Conservation (phyloP, 768 basidiomycete genomes). For the Sutorius australiensis region DNA sequence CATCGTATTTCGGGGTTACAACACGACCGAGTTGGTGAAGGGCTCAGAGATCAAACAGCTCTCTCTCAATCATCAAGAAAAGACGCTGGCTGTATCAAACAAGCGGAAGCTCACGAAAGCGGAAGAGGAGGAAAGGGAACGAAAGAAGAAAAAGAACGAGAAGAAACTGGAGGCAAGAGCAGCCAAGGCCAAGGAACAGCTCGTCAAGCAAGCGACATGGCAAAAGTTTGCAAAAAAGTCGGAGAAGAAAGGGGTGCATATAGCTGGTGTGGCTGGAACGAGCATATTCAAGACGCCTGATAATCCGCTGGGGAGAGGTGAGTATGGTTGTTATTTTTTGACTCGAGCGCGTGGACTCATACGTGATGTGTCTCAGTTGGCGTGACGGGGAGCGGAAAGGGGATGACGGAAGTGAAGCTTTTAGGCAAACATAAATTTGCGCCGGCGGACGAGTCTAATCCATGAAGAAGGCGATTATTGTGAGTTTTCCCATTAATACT, state of each 20-base stretch:
- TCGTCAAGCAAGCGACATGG: slow-evolving; percentile 80
- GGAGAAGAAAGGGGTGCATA: slow-evolving; percentile 88
- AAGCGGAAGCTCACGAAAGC: slow-evolving; percentile 78
- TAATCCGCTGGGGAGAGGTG: slow-evolving; percentile 83
- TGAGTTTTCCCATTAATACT: neutral
- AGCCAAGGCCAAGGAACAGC: slow-evolving; percentile 86
- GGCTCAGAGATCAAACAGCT: slow-evolving; percentile 66
- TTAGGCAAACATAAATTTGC: slow-evolving; percentile 76
- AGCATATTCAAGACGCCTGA: slow-evolving; percentile 95
- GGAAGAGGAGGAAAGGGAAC: slow-evolving; percentile 85
- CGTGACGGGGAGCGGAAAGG: slow-evolving; percentile 87
- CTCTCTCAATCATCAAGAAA: slow-evolving; percentile 52
- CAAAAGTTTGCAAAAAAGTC: slow-evolving; percentile 95
- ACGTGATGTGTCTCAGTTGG: slow-evolving; percentile 52
- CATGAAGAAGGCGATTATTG: slow-evolving; percentile 17
- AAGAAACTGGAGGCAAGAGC: slow-evolving; percentile 84
- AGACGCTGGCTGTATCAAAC: slow-evolving; percentile 38
- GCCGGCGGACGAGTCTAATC: slow-evolving; percentile 41
- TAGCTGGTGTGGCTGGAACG: slow-evolving; percentile 83
- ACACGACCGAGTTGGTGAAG: slow-evolving; percentile 83
- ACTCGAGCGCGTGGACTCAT: slow-evolving; percentile 11
- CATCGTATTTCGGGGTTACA: slow-evolving; percentile 89
- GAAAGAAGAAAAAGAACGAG: slow-evolving; percentile 94
- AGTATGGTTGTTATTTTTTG: slow-evolving; percentile 28
- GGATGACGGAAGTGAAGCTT: slow-evolving; percentile 74